Base-by-base conservation (phyloP, 768 basidiomycete genomes). In the Panaeolus cyanescens region DNA sequence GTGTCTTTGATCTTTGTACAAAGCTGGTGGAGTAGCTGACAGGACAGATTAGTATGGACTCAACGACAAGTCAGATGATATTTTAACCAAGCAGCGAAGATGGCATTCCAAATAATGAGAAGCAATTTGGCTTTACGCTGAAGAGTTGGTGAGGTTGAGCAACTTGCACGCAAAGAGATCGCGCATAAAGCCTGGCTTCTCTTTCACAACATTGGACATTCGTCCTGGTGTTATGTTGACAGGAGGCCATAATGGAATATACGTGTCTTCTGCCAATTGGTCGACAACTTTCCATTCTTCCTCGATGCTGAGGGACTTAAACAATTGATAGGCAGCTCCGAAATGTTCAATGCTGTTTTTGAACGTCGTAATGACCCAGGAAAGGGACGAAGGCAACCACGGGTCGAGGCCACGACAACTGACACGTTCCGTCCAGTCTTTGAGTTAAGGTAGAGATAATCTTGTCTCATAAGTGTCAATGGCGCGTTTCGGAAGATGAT, bases 1-100 rank as follows among this genome's bases (percentile, higher is more conserved):
- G 9, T 50, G 45, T 1, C 45, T 9, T 13, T 50, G 25, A 28
- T 50, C 45, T 15, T 50, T 9, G 9, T 50, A 50, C 15, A 50
- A 8, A 28, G 45, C 45, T 17, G 45, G 22, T 8, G 12, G 25
- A 5, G 12, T 25, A 28, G 45, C 25, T 3, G 45, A 28, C 5
- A 50, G 45, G 12, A 50, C 13, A 13, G 71, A 72, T 62, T 75
- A 71, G 61, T 75, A 75, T n/a, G 45, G 45, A 13, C 25, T 25
- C 12, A 34, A 34, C 33, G 33, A 34, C 13, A 34, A 34, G 7
- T 34, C 13, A 13, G 13, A 34, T 34, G 33, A 13, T 13, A 7
- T 13, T 34, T 13, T 34, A 13, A 34, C 42, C 42, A 45, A 25
- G 22, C 42, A 45, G 22, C 42, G 42, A 5, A 45, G 25, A 15